Conservation (phyloP, 345 rosid species). For the Erucastrum elatum region DNA sequence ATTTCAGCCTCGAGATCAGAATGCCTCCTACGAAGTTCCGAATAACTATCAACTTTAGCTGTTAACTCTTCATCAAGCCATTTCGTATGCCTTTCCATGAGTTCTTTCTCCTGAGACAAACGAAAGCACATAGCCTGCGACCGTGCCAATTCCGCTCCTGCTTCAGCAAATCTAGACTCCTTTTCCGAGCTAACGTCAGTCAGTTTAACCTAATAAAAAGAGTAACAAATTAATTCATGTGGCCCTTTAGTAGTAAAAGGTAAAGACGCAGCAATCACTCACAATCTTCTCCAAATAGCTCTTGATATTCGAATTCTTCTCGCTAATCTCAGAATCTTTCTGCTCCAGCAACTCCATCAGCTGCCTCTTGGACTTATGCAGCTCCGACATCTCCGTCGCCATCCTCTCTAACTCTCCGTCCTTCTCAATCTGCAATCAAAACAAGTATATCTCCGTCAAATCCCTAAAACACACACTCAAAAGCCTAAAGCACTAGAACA, state of each 20-base stretch:
- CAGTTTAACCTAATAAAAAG: constrained; percentile 57
- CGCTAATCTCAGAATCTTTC: constrained; percentile 74
- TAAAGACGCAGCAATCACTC: constrained; percentile 18
- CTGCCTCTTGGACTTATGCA: constrained; percentile 86
- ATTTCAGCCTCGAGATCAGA: constrained; percentile 76
- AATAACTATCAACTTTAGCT: constrained; percentile 61
- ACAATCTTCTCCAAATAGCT: constrained; percentile 84
- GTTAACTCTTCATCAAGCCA: constrained; percentile 95
- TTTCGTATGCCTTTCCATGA: constrained; percentile 74
- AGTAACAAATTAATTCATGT: constrained; percentile 5
- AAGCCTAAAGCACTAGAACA: background rate
- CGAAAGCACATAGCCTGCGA: constrained; percentile 64
- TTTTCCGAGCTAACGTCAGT: constrained; percentile 61
- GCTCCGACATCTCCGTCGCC: constrained; percentile 60
- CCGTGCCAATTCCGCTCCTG: constrained; percentile 67
- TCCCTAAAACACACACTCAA: background rate
- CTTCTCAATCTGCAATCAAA: constrained; percentile 60
- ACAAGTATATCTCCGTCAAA: background rate
- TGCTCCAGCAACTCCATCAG: constrained; percentile 77
- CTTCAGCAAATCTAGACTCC: constrained; percentile 67
- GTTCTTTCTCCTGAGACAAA: constrained; percentile 93
- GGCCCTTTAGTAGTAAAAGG: background rate
- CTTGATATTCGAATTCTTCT: constrained; percentile 71
- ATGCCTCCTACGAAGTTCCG: constrained; percentile 61
- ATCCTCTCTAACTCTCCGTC: constrained; percentile 86